Conservation (phyloP, 1,284 basidiomycete genomes). For the Takashimella tepidaria region DNA sequence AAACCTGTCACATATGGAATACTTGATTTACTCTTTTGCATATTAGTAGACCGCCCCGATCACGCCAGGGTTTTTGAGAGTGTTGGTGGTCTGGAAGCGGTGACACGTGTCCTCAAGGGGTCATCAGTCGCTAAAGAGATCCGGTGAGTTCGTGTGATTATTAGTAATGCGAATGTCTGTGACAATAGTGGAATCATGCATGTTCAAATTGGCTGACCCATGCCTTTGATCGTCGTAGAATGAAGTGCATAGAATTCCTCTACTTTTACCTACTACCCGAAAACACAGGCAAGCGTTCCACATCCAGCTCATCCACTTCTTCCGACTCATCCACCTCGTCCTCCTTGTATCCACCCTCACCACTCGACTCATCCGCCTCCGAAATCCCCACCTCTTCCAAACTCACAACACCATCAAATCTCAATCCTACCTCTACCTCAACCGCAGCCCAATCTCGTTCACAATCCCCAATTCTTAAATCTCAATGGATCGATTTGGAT, state of each 20-base stretch:
- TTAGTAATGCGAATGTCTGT: no score
- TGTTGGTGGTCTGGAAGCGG: slow-evolving; percentile 64
- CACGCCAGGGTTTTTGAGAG: slow-evolving; percentile 72
- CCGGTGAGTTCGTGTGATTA: no score
- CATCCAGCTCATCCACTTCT: slow-evolving; percentile 17
- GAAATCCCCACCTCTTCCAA: background rate
- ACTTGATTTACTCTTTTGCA: slow-evolving; percentile 73
- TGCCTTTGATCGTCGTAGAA: slow-evolving; percentile 52
- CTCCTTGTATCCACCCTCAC: slow-evolving; percentile 12
- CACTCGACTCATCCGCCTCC: slow-evolving; percentile 10
- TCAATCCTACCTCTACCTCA: slow-evolving; percentile 8
- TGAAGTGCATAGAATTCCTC: slow-evolving; percentile 87
- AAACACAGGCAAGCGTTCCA: slow-evolving; percentile 15
- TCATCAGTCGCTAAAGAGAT: slow-evolving; percentile 74
- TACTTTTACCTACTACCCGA: slow-evolving; percentile 89
- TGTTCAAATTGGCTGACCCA: no score
- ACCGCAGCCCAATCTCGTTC: background rate
- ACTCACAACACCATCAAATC: no score
- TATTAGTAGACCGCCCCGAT: slow-evolving; percentile 71
- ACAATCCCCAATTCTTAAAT: background rate
- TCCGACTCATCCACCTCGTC: slow-evolving; percentile 10
- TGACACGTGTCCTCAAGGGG: slow-evolving; percentile 76
- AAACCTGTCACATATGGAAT: slow-evolving; percentile 56
- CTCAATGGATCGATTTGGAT: slow-evolving; percentile 23
- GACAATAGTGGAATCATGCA: background rate